Evolutionary conservation across 805 yeast species (phyloP).

Genomic region (Saccharomycopsis capsularis): DNA sequence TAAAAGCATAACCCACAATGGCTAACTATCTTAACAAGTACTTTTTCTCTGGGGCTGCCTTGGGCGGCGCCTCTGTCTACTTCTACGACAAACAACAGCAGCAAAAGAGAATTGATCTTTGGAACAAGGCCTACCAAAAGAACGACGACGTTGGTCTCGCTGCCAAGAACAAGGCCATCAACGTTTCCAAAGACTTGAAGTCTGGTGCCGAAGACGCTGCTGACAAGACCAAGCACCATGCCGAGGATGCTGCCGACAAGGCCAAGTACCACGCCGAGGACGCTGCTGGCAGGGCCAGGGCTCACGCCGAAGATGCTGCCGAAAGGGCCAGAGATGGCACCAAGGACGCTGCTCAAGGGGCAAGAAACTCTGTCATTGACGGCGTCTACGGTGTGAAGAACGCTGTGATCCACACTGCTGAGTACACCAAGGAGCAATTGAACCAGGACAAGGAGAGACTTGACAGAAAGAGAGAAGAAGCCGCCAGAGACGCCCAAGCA

Average conservation of each 20-base stretch:
- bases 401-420: conserved; percentile 22
- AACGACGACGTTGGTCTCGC: conserved; percentile 11
- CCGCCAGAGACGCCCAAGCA: conserved; percentile 22
- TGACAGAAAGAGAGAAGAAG: conserved; percentile 21
- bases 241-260: conserved; percentile 2
- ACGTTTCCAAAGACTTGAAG: conserved; percentile 27
- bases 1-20: too few species aligned
- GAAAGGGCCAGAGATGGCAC: background rate
- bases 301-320: conserved; percentile 38
- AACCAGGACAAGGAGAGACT: conserved; percentile 6
- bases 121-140: conserved; percentile 3
- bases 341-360: conserved; percentile 17
- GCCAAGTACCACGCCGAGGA: conserved; percentile 89
- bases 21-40: conserved; percentile 17
- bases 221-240: conserved; percentile 56
- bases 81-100: conserved; percentile 10
- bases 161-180: conserved; percentile 1
- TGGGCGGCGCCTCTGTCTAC: conserved; percentile 19
- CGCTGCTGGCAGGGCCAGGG: conserved; percentile 79
- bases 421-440: conserved; percentile 19
- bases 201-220: conserved; percentile 94
- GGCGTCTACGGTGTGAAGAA: conserved; percentile 22
- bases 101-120: conserved; percentile 2
- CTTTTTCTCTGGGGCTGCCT: conserved; percentile 16
- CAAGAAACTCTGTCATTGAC: conserved; percentile 23